These are phyloP conservation scores for Cladophialophora carrionii DNA, from an alignment of 2,329 filamentous ascomycete genomes.

Conservation along the genomic window DNA sequence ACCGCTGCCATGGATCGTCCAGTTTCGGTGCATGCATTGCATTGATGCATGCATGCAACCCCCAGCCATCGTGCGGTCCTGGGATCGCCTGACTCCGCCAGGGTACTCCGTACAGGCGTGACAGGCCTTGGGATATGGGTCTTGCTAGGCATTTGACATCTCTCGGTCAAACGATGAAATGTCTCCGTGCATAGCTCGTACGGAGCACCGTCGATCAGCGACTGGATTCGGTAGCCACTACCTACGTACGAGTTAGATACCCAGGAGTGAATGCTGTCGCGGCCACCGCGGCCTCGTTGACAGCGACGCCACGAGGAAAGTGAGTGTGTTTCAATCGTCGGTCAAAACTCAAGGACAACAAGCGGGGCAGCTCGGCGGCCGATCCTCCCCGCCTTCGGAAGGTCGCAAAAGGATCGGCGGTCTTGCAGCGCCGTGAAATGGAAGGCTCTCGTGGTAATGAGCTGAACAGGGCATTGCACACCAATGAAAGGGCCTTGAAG, in stretches of 20 bases:
- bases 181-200: too few relatives aligned
- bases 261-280: too few relatives aligned
- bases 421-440: too few relatives aligned
- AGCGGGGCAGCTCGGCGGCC: neutral
- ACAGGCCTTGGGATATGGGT: neutral
- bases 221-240: too few relatives aligned
- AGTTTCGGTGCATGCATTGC: neutral
- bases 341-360: neutral
- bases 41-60: neutral
- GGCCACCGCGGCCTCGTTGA: neutral
- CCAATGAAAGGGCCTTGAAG: too few relatives aligned
- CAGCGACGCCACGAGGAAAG: too few relatives aligned
- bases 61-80: neutral
- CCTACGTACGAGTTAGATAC: too few relatives aligned
- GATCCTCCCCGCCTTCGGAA: neutral
- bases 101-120: neutral
- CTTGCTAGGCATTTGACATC: neutral
- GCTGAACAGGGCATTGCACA: too few relatives aligned
- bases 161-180: neutral
- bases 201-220: neutral
- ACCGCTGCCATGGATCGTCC: neutral
- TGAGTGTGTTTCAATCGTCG: neutral
- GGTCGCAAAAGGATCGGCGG: neutral
- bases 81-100: neutral
- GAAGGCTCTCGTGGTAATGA: neutral